Evolutionary conservation across 2,329 filamentous ascomycete genomes (phyloP).

Genomic region (Myriosclerotinia duriaeana): DNA sequence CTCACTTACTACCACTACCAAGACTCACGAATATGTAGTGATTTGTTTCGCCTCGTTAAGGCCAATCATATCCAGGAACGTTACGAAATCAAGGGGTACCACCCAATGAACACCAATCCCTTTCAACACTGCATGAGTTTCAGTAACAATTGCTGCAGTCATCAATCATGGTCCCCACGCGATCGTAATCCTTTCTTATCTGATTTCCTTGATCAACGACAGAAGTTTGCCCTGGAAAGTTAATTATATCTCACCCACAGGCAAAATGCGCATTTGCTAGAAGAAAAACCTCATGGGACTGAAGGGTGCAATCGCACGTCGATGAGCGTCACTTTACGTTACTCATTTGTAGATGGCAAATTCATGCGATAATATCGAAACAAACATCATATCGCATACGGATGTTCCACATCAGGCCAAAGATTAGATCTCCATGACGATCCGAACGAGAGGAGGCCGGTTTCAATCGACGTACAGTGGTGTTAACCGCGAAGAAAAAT

Average conservation of each 20-base stretch:
- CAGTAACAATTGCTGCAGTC: slow-evolving; percentile 6
- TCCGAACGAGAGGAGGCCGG: neutral
- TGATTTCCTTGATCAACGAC: neutral
- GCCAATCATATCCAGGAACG: slow-evolving; percentile 6
- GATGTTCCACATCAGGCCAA: neutral
- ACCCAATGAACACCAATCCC: neutral
- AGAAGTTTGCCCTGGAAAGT: neutral
- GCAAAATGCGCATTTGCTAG: neutral
- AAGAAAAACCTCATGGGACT: neutral
- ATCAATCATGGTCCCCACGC: slow-evolving; percentile 15
- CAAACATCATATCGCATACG: neutral
- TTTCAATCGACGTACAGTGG: neutral
- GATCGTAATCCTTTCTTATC: slow-evolving; percentile 1
- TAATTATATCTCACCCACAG: neutral
- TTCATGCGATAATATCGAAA: neutral
- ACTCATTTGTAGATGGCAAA: neutral
- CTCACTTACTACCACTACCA: neutral
- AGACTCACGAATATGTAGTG: neutral
- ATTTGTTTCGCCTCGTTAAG: slow-evolving; percentile 9
- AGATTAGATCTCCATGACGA: neutral
- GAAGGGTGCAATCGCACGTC: neutral
- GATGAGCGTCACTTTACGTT: neutral
- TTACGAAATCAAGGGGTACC: slow-evolving; percentile 4
- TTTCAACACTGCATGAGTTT: neutral
- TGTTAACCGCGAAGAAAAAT: neutral